Evolutionary conservation across 2,329 filamentous ascomycete species (phyloP), one percentile per base, ranked within the genome.

Genomic region (Aotearoamyces nothofagi): DNA sequence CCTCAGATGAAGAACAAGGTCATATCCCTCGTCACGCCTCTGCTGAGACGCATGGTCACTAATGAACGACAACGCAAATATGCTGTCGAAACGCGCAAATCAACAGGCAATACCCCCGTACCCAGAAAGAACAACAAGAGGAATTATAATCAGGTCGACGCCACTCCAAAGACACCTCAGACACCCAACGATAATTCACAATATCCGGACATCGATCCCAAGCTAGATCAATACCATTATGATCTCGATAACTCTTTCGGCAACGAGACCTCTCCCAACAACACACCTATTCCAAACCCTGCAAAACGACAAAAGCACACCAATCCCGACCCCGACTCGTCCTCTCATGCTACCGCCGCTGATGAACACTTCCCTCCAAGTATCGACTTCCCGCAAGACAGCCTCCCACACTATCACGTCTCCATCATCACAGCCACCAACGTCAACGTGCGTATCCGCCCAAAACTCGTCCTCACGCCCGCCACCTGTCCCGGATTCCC

Each of bases 1-100:
- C 48, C 48, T 8, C 15, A 44, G 22, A 34, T 37, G 17, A 41
- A 40, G 15, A 38, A 41, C 9, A 50, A 45, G 31, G 36, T 50
- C 10, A 43, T 45, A 3, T 28, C 37, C 5, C 28, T 39, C 5
- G 34, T 49, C 12, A 46, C 39, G 14, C 47, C 45, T 17, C 31
- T 51, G 6, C 29, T 51, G 24, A 43, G 46, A 9, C 45, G 47
- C 6, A 43, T 47, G 39, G 45, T 51, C 6, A 49, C 44, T n/a
- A 51, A 51, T 27, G 47, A 50, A 31, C 39, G 43, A 22, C 46
- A 49, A 37, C 38, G 46, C 16, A 30, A 34, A 14, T 50, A 50
- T 34, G 45, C 43, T 10, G 24, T 38, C 10, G 36, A 43, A 15
- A 35, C 33, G 13, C 33, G 45, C 6, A 41, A 38, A 14, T 25